Conservation (phyloP, 139 green algal species). For the Chlamydomonas schloesseri region DNA sequence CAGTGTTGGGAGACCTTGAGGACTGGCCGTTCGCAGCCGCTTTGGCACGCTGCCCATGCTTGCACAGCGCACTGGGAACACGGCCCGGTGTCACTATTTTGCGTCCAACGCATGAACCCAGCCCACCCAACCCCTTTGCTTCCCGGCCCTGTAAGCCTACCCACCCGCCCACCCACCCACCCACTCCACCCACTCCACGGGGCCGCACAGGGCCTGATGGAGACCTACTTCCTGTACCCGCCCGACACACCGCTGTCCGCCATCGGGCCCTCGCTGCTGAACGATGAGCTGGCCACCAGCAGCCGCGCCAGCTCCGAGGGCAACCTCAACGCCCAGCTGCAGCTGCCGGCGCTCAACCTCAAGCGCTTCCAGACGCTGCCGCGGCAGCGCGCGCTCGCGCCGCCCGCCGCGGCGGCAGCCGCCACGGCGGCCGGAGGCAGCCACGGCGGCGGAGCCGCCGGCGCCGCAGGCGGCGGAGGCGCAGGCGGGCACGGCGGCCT, state of each 20-base stretch:
- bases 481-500: background rate
- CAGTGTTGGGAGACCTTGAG: no score
- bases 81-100: no score
- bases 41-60: no score
- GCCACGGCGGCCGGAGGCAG: background rate
- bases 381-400: background rate
- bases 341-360: background rate
- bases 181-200: background rate
- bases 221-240: constrained; percentile 26
- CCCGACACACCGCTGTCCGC: background rate
- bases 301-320: background rate
- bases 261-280: background rate
- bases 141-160: no score
- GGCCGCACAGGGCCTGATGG: background rate
- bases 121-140: no score
- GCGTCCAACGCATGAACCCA: no score
- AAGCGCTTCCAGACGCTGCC: constrained; percentile 4
- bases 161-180: background rate
- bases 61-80: no score
- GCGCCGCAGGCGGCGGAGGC: background rate
- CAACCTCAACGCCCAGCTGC: background rate
- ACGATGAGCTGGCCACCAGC: background rate
- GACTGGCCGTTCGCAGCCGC: no score
- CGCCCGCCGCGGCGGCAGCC: background rate
- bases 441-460: background rate